Evolutionary conservation across 139 green algal species (phyloP).

Genomic region (Coccomyxa sp.): DNA sequence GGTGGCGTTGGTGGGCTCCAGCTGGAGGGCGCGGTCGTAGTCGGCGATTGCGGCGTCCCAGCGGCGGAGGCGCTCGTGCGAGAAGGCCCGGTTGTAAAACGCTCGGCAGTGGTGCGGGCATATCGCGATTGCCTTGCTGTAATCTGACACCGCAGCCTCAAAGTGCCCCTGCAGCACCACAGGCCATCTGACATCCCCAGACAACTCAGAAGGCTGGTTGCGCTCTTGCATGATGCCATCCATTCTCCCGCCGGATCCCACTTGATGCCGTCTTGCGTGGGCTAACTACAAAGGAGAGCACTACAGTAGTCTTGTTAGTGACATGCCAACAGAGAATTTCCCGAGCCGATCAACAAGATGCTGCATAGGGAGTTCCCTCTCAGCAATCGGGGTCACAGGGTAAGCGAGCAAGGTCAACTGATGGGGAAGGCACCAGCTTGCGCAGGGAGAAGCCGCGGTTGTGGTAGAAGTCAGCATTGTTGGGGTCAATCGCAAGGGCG

Average conservation of each 20-base stretch:
- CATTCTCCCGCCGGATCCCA: too few species aligned
- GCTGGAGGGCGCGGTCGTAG: conserved; percentile 60
- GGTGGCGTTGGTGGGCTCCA: conserved; percentile 71
- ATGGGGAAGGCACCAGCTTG: conserved; percentile 47
- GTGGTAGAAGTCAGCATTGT: conserved; percentile 84
- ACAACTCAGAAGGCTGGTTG: too few species aligned
- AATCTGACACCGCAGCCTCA: conserved; percentile 70
- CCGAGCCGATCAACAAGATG: too few species aligned
- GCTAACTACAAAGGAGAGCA: too few species aligned
- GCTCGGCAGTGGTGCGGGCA: conserved; percentile 69
- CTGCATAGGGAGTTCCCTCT: too few species aligned
- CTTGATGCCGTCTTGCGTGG: too few species aligned
- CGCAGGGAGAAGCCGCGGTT: conserved; percentile 82
- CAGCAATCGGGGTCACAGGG: too few species aligned
- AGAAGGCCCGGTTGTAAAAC: conserved; percentile 79
- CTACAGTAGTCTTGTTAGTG: too few species aligned
- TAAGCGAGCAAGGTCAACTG: too few species aligned
- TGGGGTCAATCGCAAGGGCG: conserved; percentile 66
- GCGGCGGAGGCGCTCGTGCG: conserved; percentile 43
- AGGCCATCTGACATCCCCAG: too few species aligned
- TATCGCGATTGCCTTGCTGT: conserved; percentile 66
- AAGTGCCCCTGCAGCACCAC: conserved; percentile 45
- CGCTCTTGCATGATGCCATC: background rate
- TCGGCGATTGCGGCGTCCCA: conserved; percentile 54
- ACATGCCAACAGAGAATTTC: too few species aligned